Evolutionary conservation across 306 rosid genomes (phyloP).

Genomic region (Lathyrus aphaca): DNA sequence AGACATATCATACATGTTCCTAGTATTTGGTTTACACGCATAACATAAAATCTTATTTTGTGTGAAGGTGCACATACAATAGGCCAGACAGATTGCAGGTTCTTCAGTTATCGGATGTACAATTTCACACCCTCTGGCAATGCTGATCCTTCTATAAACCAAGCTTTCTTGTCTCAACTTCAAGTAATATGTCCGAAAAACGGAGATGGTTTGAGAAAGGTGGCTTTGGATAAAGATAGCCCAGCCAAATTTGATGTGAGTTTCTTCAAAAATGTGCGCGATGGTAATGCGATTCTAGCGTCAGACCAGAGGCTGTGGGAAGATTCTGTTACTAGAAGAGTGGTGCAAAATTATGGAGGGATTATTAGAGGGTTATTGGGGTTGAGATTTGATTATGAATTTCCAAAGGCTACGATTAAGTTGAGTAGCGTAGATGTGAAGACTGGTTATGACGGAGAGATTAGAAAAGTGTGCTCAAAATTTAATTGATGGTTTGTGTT

Average conservation of each 20-base stretch:
- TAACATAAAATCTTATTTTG: neutral
- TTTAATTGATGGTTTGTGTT: conserved; percentile 46
- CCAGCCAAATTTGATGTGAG: conserved; percentile 57
- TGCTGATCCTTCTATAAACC: conserved; percentile 68
- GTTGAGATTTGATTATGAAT: conserved; percentile 62
- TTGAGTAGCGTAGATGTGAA: conserved; percentile 74
- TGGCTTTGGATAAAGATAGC: conserved; percentile 60
- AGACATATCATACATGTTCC: neutral
- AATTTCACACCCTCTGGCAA: conserved; percentile 65
- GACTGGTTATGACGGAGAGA: conserved; percentile 67
- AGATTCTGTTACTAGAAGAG: conserved; percentile 43
- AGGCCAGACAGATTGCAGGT: conserved; percentile 67
- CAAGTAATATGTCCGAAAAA: conserved; percentile 55
- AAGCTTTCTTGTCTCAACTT: conserved; percentile 50
- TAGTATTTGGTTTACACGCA: neutral
- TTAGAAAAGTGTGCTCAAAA: conserved; percentile 64
- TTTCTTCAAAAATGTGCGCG: conserved; percentile 67
- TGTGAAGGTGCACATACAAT: conserved; percentile 70
- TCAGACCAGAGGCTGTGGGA: conserved; percentile 81
- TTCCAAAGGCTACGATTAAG: conserved; percentile 75
- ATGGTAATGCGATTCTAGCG: conserved; percentile 59
- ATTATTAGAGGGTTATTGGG: conserved; percentile 61
- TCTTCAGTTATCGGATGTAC: conserved; percentile 63
- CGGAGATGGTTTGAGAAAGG: conserved; percentile 60
- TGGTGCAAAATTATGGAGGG: conserved; percentile 65